Percentiles rank a stretch among this genome's conserved stretches.
These are phyloP conservation scores for Ophiostoma pallidulum DNA, from an alignment of 2,329 filamentous ascomycete genomes.

Conservation along the genomic window DNA sequence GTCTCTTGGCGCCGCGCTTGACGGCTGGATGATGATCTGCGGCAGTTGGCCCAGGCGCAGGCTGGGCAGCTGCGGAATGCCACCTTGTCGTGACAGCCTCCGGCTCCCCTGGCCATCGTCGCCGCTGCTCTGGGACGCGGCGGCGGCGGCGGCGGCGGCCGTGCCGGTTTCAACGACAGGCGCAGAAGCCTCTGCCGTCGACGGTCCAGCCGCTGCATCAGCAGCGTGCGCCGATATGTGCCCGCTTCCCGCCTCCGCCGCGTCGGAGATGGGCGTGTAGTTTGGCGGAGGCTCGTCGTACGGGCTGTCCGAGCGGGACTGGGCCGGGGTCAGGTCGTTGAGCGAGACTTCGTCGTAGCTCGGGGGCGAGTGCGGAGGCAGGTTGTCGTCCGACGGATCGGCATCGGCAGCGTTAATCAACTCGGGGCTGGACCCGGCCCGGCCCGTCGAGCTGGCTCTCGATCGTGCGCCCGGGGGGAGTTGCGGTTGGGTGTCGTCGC, in stretches of 20 bases:
- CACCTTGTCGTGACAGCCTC: slow-evolving; percentile 26
- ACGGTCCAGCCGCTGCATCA: slow-evolving; percentile 19
- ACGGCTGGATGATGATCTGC: slow-evolving; percentile 51
- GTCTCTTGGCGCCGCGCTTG: slow-evolving; percentile 28
- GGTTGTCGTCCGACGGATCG: slow-evolving; percentile 37
- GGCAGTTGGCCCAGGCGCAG: slow-evolving; percentile 41
- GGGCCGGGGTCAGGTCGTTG: slow-evolving; percentile 22
- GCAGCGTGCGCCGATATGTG: slow-evolving; percentile 26
- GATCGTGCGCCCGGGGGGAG: slow-evolving; percentile 25
- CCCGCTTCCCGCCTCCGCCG: slow-evolving; percentile 23
- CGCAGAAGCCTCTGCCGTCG: not conserved
- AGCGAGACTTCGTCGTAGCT: slow-evolving; percentile 37
- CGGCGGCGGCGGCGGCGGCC: no score
- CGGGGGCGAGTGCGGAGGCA: slow-evolving; percentile 38
- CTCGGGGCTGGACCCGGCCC: slow-evolving; percentile 43
- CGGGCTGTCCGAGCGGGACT: slow-evolving; percentile 29
- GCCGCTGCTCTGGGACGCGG: not conserved
- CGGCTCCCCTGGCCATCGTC: slow-evolving; percentile 6
- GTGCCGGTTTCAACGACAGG: not conserved
- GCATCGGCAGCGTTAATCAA: slow-evolving; percentile 35
- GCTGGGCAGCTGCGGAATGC: slow-evolving; percentile 42
- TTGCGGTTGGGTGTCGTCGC: slow-evolving; percentile 17
- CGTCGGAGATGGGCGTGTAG: slow-evolving; percentile 26
- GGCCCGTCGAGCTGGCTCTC: slow-evolving; percentile 19
- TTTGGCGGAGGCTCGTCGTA: slow-evolving; percentile 41